Percentiles rank a stretch among this genome's conserved stretches.
Conservation (phyloP, 139 green algal genomes). For the Chlamydomonas incerta region DNA sequence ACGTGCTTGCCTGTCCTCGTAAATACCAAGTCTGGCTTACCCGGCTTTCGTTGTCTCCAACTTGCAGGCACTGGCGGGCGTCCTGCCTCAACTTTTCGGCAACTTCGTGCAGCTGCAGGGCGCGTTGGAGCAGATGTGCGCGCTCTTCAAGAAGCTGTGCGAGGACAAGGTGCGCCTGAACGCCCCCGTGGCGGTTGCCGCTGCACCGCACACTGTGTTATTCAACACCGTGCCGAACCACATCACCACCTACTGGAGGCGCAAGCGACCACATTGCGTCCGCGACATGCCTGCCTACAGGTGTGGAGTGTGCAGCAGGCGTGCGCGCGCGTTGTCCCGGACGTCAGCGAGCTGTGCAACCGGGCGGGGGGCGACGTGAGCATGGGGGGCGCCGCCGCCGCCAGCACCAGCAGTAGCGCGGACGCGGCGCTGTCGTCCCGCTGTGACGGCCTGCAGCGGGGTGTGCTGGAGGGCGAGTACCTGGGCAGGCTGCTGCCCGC, state of each 20-base stretch:
- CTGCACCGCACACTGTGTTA: too few relatives aligned
- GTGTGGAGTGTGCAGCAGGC: constrained; percentile 34
- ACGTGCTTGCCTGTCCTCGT: too few relatives aligned
- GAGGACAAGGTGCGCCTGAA: not conserved
- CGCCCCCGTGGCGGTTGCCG: too few relatives aligned
- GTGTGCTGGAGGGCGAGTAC: not conserved
- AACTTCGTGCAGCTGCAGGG: not conserved
- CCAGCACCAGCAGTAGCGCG: not conserved
- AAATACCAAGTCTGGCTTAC: too few relatives aligned
- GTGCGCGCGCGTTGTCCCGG: not conserved
- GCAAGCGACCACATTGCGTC: too few relatives aligned
- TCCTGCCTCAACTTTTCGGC: constrained; percentile 5
- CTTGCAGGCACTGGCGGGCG: constrained; percentile 13
- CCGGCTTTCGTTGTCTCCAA: too few relatives aligned
- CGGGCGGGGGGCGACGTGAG: too few relatives aligned
- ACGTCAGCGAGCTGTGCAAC: not conserved
- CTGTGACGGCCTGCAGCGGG: not conserved
- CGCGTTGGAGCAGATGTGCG: constrained; percentile 4
- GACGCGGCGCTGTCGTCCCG: not conserved
- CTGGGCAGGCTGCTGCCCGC: not conserved
- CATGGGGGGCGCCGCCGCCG: too few relatives aligned
- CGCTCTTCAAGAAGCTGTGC: not conserved
- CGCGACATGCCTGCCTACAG: not conserved
- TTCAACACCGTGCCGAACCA: too few relatives aligned
- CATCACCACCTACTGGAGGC: too few relatives aligned